Evolutionary conservation across 148 eudicot genomes (phyloP).

Genomic region (Dianthus caryophyllus): DNA sequence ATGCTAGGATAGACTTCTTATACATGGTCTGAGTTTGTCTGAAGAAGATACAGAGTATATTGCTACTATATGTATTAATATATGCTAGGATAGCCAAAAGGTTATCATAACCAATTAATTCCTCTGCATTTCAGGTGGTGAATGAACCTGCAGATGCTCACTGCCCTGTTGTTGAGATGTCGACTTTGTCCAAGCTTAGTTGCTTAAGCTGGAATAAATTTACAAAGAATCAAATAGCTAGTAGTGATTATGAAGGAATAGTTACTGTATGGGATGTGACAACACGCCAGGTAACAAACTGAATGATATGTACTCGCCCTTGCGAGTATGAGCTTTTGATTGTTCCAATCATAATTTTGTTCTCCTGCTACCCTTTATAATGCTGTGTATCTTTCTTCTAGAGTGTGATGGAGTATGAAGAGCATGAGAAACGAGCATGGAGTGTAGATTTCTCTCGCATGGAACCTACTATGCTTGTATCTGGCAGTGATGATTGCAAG

Average conservation of each 20-base stretch:
- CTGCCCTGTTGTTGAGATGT: conserved; percentile 73
- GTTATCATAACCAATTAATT: neutral
- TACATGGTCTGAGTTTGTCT: neutral
- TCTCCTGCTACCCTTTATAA: neutral
- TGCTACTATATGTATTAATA: neutral
- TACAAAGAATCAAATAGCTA: conserved; percentile 66
- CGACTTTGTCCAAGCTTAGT: conserved; percentile 65
- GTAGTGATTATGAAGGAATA: conserved; percentile 76
- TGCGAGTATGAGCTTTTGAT: neutral
- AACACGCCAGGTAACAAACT: conserved; percentile 55
- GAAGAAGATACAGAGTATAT: neutral
- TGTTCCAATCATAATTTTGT: conserved; percentile 4
- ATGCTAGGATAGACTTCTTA: neutral
- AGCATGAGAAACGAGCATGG: conserved; percentile 78
- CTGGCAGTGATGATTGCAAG: conserved; percentile 81
- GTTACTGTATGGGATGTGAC: conserved; percentile 76
- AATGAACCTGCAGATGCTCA: conserved; percentile 67
- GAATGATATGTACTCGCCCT: neutral
- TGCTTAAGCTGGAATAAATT: conserved; percentile 77
- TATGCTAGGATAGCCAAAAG: neutral
- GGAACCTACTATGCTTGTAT: conserved; percentile 76
- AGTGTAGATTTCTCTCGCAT: conserved; percentile 74
- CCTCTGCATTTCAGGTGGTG: conserved; percentile 45
- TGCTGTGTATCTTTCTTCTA: conserved; percentile 14
- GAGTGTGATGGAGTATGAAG: conserved; percentile 81